Percentiles rank a stretch among this genome's conserved stretches.
These are phyloP conservation scores for Beauveria rudraprayagi DNA, from an alignment of 2,329 filamentous ascomycete genomes.

Conservation along the genomic window DNA sequence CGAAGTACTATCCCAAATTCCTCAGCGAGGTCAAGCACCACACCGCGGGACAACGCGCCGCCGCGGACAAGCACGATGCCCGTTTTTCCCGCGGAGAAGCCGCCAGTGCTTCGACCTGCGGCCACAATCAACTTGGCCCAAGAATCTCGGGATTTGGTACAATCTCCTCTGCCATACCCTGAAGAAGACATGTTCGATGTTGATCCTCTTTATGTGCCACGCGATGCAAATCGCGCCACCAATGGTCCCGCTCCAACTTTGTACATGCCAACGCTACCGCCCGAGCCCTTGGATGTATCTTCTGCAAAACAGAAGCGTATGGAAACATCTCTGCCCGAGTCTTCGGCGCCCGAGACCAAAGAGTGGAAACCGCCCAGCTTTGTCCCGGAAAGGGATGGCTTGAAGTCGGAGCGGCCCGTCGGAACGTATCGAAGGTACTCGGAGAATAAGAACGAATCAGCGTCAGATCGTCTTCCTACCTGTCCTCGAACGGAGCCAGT, in stretches of 20 bases:
- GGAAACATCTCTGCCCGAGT: background rate
- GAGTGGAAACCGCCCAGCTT: constrained; percentile 41
- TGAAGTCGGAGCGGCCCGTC: constrained; percentile 30
- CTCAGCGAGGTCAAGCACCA: background rate
- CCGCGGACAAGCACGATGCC: constrained; percentile 6
- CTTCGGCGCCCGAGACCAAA: constrained; percentile 17
- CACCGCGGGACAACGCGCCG: background rate
- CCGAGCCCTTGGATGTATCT: background rate
- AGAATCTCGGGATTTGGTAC: background rate
- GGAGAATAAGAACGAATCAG: constrained; percentile 27
- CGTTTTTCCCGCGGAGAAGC: constrained; percentile 2
- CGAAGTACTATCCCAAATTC: background rate
- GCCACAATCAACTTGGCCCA: background rate
- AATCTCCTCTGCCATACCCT: constrained; percentile 28
- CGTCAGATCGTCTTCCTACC: constrained; percentile 46
- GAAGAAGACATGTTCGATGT: constrained; percentile 25
- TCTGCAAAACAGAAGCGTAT: background rate
- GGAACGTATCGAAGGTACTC: constrained; percentile 46
- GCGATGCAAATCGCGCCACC: background rate
- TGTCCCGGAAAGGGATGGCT: constrained; percentile 29
- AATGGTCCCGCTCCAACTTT: constrained; percentile 11
- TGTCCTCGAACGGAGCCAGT: constrained; percentile 61
- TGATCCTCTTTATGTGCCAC: constrained; percentile 16
- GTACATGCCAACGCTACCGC: constrained; percentile 19
- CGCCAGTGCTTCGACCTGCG: constrained; percentile 1